phyloP scores from a whole-genome alignment of 2,329 filamentous ascomycete genomes.

The Colletotrichum liriopes region DNA sequence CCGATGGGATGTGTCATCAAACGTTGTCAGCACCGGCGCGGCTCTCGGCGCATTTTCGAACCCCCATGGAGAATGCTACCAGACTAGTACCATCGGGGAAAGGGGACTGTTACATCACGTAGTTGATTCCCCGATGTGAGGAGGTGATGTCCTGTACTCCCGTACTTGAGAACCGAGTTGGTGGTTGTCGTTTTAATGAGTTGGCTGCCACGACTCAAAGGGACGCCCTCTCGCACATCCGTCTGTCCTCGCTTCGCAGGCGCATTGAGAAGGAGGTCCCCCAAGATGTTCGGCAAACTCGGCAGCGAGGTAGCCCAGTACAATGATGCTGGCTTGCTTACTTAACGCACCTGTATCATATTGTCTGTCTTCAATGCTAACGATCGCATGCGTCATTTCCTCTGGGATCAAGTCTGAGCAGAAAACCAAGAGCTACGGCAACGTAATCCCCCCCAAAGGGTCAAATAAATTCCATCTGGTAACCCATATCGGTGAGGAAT shows the following conservation, averaged over 20 bases:
- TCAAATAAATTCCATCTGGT: background rate
- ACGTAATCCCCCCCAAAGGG: background rate
- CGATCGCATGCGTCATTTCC: too few species aligned
- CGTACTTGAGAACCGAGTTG: background rate
- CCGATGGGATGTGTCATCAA: conserved; percentile 16
- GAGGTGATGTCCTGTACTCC: background rate
- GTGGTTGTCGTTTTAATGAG: too few species aligned
- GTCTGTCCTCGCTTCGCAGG: too few species aligned
- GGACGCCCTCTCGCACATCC: too few species aligned
- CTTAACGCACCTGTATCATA: background rate
- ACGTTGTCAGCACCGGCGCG: conserved; percentile 25
- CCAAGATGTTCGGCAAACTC: background rate
- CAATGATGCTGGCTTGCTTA: background rate
- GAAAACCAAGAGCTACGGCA: background rate
- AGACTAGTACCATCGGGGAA: background rate
- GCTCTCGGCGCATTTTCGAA: conserved; percentile 30
- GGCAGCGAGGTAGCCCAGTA: background rate
- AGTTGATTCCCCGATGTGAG: background rate
- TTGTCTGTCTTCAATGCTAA: background rate
- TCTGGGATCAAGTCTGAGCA: background rate
- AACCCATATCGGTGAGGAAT: background rate
- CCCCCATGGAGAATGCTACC: background rate
- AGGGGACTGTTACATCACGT: background rate
- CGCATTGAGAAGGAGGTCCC: too few species aligned
- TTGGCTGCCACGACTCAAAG: too few species aligned